These are phyloP conservation scores for Dioscorea alata DNA, from an alignment of 106 monocot genomes.

Conservation along the genomic window DNA sequence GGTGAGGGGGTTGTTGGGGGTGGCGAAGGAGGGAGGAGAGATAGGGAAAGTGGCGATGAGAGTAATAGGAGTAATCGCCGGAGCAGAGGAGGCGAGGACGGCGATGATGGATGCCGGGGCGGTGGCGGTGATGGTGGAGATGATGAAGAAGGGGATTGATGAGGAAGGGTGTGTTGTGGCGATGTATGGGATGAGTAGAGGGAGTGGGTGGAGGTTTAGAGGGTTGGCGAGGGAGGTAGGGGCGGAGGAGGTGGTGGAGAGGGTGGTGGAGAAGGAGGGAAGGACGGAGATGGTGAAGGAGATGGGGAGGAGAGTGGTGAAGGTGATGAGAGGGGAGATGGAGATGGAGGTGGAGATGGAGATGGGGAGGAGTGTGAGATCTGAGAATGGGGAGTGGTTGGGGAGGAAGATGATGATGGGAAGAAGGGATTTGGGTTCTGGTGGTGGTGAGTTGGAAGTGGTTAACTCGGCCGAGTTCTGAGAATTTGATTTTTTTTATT, in stretches of 20 bases:
- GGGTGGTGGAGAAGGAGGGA: constrained; percentile 22
- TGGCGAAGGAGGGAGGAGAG: constrained; percentile 2
- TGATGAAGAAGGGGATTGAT: constrained; percentile 18
- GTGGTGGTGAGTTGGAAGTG: too few species aligned
- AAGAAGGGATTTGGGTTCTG: too few species aligned
- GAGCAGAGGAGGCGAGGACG: constrained; percentile 36
- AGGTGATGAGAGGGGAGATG: constrained; percentile 31
- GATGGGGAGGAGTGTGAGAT: not conserved
- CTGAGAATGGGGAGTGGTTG: not conserved
- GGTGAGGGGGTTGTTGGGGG: constrained; percentile 18
- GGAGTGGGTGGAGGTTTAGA: constrained; percentile 52
- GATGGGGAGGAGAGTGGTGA: constrained; percentile 9
- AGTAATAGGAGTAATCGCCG: constrained; percentile 47
- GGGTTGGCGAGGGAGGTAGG: constrained; percentile 38
- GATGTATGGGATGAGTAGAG: constrained; percentile 62
- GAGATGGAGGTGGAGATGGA: constrained; percentile 3
- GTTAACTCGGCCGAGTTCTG: constrained; percentile 10
- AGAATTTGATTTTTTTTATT: not conserved
- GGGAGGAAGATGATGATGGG: not conserved
- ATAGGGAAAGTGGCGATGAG: constrained; percentile 39
- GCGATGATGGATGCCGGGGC: constrained; percentile 63
- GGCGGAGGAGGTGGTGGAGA: constrained; percentile 22
- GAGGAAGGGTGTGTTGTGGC: constrained; percentile 29
- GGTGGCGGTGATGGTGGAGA: constrained; percentile 32
- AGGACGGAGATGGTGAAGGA: constrained; percentile 4